A percentile compares a stretch with the other conserved stretches of the same genome.
phyloP scores from a whole-genome alignment of 2,329 filamentous ascomycete genomes.

The Fusarium sp. region DNA sequence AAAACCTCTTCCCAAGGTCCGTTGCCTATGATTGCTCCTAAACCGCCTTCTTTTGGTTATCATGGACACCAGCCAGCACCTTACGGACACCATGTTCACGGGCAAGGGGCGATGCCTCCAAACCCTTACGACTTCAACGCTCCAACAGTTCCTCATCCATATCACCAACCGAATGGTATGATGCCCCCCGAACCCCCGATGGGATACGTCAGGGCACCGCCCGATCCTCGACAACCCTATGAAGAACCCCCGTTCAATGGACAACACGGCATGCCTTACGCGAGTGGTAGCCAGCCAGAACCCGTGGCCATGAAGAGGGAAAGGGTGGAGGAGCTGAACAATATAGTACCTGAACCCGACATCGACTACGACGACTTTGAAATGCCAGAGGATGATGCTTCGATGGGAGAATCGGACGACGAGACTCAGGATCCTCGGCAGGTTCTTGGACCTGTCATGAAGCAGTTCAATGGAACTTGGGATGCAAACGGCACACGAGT shows the following conservation, averaged over 20 bases:
- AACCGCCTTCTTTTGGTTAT: conserved; percentile 54
- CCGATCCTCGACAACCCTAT: conserved; percentile 30
- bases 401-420: conserved; percentile 70
- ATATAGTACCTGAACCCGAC: conserved; percentile 11
- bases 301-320: conserved; percentile 15
- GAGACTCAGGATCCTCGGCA: conserved; percentile 57
- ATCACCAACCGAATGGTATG: conserved; percentile 24
- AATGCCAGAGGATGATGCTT: conserved; percentile 66
- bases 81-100: conserved; percentile 32
- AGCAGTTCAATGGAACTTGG: conserved; percentile 49
- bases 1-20: conserved; percentile 53
- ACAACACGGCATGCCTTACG: conserved; percentile 15
- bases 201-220: conserved; percentile 22
- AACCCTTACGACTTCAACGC: conserved; percentile 37
- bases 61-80: conserved; percentile 35
- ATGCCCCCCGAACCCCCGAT: conserved; percentile 22
- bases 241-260: conserved; percentile 16
- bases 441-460: conserved; percentile 49
- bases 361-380: conserved; percentile 48
- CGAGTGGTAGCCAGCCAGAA: conserved; percentile 12
- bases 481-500: conserved; percentile 55
- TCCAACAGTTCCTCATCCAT: conserved; percentile 19
- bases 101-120: conserved; percentile 21
- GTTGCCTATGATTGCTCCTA: conserved; percentile 61
- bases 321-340: conserved; percentile 10